phyloP scores from a whole-genome alignment of 2,329 filamentous ascomycete genomes.

The Erysiphe pulchra region DNA sequence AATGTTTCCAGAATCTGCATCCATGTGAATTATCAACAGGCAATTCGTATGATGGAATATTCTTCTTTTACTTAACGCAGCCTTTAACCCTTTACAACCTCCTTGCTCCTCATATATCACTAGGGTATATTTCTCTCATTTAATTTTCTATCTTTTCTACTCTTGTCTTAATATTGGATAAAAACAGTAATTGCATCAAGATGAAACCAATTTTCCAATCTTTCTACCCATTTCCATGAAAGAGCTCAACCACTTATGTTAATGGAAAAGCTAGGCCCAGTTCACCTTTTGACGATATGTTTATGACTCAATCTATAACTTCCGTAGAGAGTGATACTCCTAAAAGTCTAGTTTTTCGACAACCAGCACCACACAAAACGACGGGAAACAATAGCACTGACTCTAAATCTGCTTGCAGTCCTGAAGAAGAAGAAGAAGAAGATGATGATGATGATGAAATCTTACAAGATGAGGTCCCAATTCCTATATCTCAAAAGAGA shows the following conservation, averaged over 20 bases:
- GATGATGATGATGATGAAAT: conserved; percentile 13
- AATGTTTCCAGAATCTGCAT: too few relatives aligned
- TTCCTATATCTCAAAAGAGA: conserved; percentile 25
- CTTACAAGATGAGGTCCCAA: conserved; percentile 9
- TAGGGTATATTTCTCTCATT: too few relatives aligned
- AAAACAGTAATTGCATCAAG: too few relatives aligned
- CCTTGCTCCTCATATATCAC: too few relatives aligned
- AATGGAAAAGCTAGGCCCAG: conserved; percentile 3
- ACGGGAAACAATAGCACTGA: conserved; percentile 3
- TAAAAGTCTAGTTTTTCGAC: conserved; percentile 7
- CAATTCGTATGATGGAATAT: too few relatives aligned
- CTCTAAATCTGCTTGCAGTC: neutral
- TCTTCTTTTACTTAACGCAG: too few relatives aligned
- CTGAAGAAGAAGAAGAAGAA: conserved; percentile 1
- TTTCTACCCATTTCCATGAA: too few relatives aligned
- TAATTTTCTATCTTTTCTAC: too few relatives aligned
- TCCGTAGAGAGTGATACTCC: conserved; percentile 5
- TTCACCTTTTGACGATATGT: conserved; percentile 2
- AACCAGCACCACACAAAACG: conserved; percentile 3
- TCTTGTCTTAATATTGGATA: too few relatives aligned
- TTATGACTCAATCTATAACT: conserved; percentile 2
- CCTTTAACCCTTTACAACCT: too few relatives aligned
- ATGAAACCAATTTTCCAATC: too few relatives aligned
- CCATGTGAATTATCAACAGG: too few relatives aligned
- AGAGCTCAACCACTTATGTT: neutral